Conservation (phyloP, 2,329 filamentous ascomycete species). For the Venturia asperata region DNA sequence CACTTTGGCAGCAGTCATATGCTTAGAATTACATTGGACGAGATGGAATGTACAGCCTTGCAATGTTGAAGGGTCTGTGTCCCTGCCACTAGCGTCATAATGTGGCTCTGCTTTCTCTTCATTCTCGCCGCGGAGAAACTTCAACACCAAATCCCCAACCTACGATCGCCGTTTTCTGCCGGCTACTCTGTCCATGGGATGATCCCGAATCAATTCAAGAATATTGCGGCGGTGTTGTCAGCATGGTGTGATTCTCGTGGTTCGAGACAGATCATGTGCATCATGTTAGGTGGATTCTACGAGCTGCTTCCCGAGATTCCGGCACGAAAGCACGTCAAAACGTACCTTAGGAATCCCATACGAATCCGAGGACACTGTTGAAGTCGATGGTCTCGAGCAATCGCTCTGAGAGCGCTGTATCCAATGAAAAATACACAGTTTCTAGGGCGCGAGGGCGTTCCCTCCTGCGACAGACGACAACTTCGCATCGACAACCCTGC, state of each 20-base stretch:
- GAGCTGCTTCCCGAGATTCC: background rate
- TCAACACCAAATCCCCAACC: background rate
- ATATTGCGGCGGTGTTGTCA: background rate
- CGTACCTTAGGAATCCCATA: background rate
- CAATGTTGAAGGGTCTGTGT: background rate
- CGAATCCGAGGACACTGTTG: background rate
- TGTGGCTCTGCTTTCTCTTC: background rate
- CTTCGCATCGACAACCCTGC: background rate
- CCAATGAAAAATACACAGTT: background rate
- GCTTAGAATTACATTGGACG: background rate
- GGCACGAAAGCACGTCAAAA: too few relatives aligned
- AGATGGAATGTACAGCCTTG: background rate
- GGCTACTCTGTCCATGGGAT: background rate
- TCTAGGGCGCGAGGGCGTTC: background rate
- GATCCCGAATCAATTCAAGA: background rate
- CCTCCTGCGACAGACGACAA: background rate
- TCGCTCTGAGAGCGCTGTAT: background rate
- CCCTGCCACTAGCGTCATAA: background rate
- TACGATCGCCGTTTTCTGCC: background rate
- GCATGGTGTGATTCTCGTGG: slow-evolving; percentile 1
- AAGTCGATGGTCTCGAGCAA: background rate
- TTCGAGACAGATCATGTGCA: background rate
- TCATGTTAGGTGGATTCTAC: background rate
- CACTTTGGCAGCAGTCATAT: background rate
- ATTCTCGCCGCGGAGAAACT: background rate